Percentiles rank a stretch among this genome's conserved stretches.
These are phyloP conservation scores for Lojkania enalia DNA, from an alignment of 2,329 filamentous ascomycete species.

Conservation along the genomic window DNA sequence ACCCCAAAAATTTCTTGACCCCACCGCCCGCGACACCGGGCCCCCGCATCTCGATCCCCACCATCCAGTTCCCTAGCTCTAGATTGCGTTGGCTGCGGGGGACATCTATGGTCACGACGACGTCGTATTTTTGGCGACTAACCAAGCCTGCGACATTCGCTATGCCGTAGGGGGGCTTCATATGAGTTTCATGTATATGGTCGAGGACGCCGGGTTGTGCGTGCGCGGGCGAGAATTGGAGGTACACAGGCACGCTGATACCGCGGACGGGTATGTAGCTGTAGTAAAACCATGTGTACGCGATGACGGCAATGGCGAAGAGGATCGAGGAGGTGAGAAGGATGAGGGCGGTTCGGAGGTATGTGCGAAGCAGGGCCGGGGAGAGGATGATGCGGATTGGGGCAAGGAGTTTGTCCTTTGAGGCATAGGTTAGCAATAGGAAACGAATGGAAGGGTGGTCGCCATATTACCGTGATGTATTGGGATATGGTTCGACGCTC, in stretches of 20 bases:
- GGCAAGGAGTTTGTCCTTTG: constrained; percentile 56
- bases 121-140: constrained; percentile 81
- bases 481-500: constrained; percentile 18
- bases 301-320: constrained; percentile 60
- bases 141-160: constrained; percentile 47
- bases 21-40: constrained; percentile 15
- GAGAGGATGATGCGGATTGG: constrained; percentile 62
- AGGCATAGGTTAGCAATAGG: constrained; percentile 2
- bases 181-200: constrained; percentile 10
- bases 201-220: background rate
- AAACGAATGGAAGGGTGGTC: background rate
- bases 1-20: constrained; percentile 28
- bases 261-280: constrained; percentile 69
- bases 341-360: constrained; percentile 63
- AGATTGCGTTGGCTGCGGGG: constrained; percentile 78
- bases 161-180: constrained; percentile 55
- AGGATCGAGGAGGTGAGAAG: constrained; percentile 58
- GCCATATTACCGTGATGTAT: constrained; percentile 25
- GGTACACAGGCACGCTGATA: constrained; percentile 63
- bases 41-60: constrained; percentile 71
- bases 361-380: constrained; percentile 64
- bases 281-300: constrained; percentile 70
- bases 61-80: constrained; percentile 89
- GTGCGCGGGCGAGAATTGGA: constrained; percentile 67
- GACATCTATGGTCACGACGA: constrained; percentile 73